Evolutionary conservation across 2,329 filamentous ascomycete species (phyloP).

Genomic region (Aspergillus quadrilineatus): DNA sequence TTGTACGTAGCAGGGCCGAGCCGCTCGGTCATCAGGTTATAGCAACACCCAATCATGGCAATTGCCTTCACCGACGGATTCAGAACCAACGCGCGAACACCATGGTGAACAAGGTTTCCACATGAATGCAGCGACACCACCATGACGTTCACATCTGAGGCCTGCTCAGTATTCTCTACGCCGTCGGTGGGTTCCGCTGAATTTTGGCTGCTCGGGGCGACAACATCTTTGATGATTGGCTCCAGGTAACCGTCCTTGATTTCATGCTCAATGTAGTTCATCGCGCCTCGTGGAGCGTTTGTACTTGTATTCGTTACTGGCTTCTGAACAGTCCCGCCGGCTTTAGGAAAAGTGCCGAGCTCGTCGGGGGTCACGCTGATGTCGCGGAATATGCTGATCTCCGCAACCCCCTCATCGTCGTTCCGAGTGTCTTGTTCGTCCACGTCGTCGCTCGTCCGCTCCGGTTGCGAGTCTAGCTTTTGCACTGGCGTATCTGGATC

Average conservation of each 20-base stretch:
- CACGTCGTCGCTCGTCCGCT: slow-evolving; percentile 3
- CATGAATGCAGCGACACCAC: slow-evolving; percentile 96
- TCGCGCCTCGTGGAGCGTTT: slow-evolving; percentile 31
- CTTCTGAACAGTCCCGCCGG: slow-evolving; percentile 11
- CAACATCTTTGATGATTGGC: slow-evolving; percentile 38
- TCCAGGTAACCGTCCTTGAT: slow-evolving; percentile 46
- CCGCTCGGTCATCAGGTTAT: slow-evolving; percentile 91
- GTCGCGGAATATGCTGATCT: slow-evolving; percentile 36
- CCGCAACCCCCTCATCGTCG: slow-evolving; percentile 26
- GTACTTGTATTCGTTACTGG: slow-evolving; percentile 16
- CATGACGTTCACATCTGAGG: slow-evolving; percentile 57
- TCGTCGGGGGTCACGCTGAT: slow-evolving; percentile 35
- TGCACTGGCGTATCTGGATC: slow-evolving; percentile 16
- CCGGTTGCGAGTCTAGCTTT: slow-evolving; percentile 1
- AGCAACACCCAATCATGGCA: slow-evolving; percentile 96
- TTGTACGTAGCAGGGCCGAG: slow-evolving; percentile 86
- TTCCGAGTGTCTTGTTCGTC: slow-evolving; percentile 11
- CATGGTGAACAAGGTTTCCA: slow-evolving; percentile 94
- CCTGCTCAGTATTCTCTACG: slow-evolving; percentile 10
- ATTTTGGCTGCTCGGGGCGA: slow-evolving; percentile 18
- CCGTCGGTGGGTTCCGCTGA: not conserved
- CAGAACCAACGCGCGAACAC: slow-evolving; percentile 77
- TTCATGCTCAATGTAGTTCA: slow-evolving; percentile 47
- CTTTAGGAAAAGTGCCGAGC: slow-evolving; percentile 19
- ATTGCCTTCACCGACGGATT: slow-evolving; percentile 86